A percentile compares a stretch with the other conserved stretches of the same genome.
Conservation (phyloP, 2,329 filamentous ascomycete genomes). For the Hirsutella thompsonii region DNA sequence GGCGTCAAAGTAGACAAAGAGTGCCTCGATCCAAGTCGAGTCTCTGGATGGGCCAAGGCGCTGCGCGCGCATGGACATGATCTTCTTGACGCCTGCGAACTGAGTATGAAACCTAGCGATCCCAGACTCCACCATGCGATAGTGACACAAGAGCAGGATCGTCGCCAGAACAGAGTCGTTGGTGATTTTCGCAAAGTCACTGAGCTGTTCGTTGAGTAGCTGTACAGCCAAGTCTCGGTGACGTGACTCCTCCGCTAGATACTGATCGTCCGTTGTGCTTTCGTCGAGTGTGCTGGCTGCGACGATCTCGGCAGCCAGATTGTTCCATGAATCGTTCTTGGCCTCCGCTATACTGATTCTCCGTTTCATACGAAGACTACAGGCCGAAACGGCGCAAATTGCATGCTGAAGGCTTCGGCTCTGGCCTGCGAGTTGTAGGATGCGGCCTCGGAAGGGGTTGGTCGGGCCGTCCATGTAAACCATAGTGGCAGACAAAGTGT, state of each 20-base stretch:
- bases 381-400: conserved; percentile 77
- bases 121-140: conserved; percentile 86
- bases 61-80: conserved; percentile 60
- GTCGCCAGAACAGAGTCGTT: conserved; percentile 83
- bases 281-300: conserved; percentile 30
- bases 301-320: conserved; percentile 32
- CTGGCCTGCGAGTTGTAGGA: conserved; percentile 62
- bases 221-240: conserved; percentile 70
- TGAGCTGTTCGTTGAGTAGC: conserved; percentile 72
- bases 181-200: conserved; percentile 59
- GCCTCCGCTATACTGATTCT: conserved; percentile 49
- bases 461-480: conserved; percentile 77
- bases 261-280: conserved; percentile 45
- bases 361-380: conserved; percentile 79
- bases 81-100: conserved; percentile 84
- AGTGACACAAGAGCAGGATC: conserved; percentile 77
- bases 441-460: conserved; percentile 77
- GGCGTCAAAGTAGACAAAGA: conserved; percentile 91
- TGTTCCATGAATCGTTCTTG: conserved; percentile 34
- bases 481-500: conserved; percentile 82
- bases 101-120: conserved; percentile 89
- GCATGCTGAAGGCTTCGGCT: conserved; percentile 85
- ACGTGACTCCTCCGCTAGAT: conserved; percentile 68
- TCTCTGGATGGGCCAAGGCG: conserved; percentile 40
- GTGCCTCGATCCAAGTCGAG: conserved; percentile 79